Conservation (phyloP, 176 grass and related monocot species). For the Cocos nucifera region DNA sequence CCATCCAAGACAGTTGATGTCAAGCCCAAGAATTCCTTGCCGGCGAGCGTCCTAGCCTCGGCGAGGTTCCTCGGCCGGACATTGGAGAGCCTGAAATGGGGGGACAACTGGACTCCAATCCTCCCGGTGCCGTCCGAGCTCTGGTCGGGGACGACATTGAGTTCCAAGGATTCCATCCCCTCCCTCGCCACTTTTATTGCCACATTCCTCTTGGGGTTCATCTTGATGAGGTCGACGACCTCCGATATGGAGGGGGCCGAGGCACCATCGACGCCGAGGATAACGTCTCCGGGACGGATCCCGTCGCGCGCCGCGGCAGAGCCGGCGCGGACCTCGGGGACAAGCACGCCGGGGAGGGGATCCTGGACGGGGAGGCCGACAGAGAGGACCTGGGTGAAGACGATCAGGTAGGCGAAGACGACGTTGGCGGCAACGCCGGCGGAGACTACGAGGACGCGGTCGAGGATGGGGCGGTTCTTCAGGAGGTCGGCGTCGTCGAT, state of each 20-base stretch:
- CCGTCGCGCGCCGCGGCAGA: conserved; percentile 63
- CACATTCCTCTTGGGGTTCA: conserved; percentile 52
- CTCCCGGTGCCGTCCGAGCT: conserved; percentile 56
- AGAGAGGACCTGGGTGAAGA: conserved; percentile 64
- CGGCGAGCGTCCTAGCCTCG: conserved; percentile 44
- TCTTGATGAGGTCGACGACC: conserved; percentile 62
- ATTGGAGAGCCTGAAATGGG: conserved; percentile 46
- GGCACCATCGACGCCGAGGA: conserved; percentile 41
- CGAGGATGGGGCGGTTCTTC: conserved; percentile 67
- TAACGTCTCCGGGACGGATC: conserved; percentile 61
- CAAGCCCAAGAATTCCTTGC: conserved; percentile 52
- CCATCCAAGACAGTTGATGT: conserved; percentile 54
- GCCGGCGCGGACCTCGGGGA: conserved; percentile 59
- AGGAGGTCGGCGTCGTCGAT: conserved; percentile 84
- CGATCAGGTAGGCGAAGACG: conserved; percentile 72
- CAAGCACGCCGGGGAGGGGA: conserved; percentile 57
- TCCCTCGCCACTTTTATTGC: conserved; percentile 37
- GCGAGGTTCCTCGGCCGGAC: conserved; percentile 38
- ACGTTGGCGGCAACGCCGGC: conserved; percentile 79
- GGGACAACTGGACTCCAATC: conserved; percentile 85
- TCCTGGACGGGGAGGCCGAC: conserved; percentile 83
- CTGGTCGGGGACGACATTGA: conserved; percentile 65
- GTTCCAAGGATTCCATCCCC: conserved; percentile 20
- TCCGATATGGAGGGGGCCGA: conserved; percentile 51
- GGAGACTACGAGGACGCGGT: conserved; percentile 81